These are phyloP conservation scores for Chondrostereum purpureum DNA, from an alignment of 1,284 basidiomycete genomes.

Conservation along the genomic window DNA sequence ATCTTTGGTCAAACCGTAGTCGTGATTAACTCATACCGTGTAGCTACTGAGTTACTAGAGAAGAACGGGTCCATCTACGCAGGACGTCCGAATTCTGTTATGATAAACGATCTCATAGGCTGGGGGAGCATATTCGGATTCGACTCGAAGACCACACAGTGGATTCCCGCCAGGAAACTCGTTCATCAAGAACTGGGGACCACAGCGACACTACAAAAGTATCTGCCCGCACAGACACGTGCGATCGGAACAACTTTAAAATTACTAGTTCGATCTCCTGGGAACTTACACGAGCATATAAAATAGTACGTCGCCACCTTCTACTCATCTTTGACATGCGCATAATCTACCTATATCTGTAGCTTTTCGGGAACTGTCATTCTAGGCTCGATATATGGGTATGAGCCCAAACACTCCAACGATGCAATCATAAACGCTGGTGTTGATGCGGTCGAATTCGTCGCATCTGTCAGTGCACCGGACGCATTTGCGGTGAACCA, in stretches of 20 bases:
- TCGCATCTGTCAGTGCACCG: conserved; percentile 9
- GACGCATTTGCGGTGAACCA: conserved; percentile 26
- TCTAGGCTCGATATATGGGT: conserved; percentile 26
- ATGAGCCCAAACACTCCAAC: conserved; percentile 18
- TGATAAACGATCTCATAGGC: conserved; percentile 18
- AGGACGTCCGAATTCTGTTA: conserved; percentile 15
- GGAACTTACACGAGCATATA: conserved; percentile 12
- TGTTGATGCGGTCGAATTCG: conserved; percentile 15
- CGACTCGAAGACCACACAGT: conserved; percentile 4
- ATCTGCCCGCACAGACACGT: conserved; percentile 16
- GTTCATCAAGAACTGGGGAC: conserved; percentile 21
- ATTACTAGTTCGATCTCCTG: conserved; percentile 15
- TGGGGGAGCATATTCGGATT: too few species aligned
- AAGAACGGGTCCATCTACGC: conserved; percentile 18
- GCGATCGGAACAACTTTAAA: conserved; percentile 18
- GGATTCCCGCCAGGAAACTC: conserved; percentile 1
- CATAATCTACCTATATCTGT: background rate
- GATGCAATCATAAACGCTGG: conserved; percentile 17
- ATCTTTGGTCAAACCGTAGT: conserved; percentile 9
- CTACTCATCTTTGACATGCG: background rate
- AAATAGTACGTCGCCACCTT: conserved; percentile 7
- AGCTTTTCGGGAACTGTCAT: conserved; percentile 24
- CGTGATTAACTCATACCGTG: conserved; percentile 17
- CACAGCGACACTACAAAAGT: conserved; percentile 11
- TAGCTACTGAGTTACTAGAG: conserved; percentile 18